Percentiles rank a stretch among this genome's conserved stretches.
phyloP scores from a whole-genome alignment of 169 alveolate genomes.

The Plasmodium billcollinsi region DNA sequence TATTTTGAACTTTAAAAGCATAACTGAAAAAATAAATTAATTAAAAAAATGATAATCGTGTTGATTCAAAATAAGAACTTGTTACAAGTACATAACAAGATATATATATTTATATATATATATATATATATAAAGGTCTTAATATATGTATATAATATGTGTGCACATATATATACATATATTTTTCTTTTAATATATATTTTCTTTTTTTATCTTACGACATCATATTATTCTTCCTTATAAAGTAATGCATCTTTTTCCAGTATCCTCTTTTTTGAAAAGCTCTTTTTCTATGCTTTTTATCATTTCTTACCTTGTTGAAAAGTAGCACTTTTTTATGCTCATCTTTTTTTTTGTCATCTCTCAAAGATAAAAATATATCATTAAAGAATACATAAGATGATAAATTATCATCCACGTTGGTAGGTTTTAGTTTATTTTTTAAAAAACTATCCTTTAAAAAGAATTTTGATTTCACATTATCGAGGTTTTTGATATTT shows the following conservation, averaged over 20 bases:
- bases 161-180: background rate
- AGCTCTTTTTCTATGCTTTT: conserved; percentile 53
- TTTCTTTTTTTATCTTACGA: conserved; percentile 5
- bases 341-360: background rate
- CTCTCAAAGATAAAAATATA: conserved; percentile 4
- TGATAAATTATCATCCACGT: background rate
- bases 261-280: conserved; percentile 76
- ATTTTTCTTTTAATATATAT: background rate
- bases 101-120: background rate
- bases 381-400: conserved; percentile 47
- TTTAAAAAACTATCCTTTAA: conserved; percentile 18
- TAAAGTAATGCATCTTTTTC: conserved; percentile 72
- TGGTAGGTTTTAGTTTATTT: background rate
- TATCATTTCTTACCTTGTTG: conserved; percentile 64
- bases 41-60: background rate
- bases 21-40: conserved; percentile 17
- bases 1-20: conserved; percentile 73
- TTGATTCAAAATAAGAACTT: background rate
- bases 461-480: conserved; percentile 28
- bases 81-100: background rate
- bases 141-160: background rate
- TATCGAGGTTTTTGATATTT: conserved; percentile 12
- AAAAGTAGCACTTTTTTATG: conserved; percentile 22
- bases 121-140: no score
- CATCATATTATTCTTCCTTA: conserved; percentile 62